Evolutionary conservation across 352 stramenopile genomes (phyloP).

Genomic region (Globisporangium iwayamae): DNA sequence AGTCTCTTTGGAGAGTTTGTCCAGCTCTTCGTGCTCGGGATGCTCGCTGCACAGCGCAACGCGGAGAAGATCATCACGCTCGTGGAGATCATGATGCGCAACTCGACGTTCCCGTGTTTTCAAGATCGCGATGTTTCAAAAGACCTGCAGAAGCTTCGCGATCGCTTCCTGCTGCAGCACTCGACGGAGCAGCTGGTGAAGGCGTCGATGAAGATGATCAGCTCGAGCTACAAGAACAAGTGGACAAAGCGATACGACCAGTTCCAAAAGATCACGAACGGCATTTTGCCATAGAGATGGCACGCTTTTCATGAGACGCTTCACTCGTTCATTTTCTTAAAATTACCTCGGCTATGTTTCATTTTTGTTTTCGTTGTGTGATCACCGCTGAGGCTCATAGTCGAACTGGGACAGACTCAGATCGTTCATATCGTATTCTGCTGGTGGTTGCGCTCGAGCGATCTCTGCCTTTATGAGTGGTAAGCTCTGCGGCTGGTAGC

Average conservation of each 20-base stretch:
- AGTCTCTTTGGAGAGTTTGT: slow-evolving; percentile 69
- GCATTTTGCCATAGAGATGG: slow-evolving; percentile 60
- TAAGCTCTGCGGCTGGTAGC: slow-evolving; percentile 12
- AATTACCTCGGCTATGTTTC: not conserved
- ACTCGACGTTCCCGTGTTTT: slow-evolving; percentile 78
- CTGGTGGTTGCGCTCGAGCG: not conserved
- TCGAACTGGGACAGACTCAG: slow-evolving; percentile 85
- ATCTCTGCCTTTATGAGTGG: slow-evolving; percentile 25
- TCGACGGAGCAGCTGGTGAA: slow-evolving; percentile 70
- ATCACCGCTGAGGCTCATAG: slow-evolving; percentile 45
- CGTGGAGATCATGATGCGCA: slow-evolving; percentile 83
- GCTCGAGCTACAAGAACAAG: slow-evolving; percentile 91
- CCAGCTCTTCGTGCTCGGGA: slow-evolving; percentile 49
- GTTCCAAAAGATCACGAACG: slow-evolving; percentile 92
- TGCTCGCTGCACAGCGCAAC: slow-evolving; percentile 53
- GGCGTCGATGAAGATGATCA: slow-evolving; percentile 83
- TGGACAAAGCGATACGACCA: slow-evolving; percentile 93
- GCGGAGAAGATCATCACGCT: slow-evolving; percentile 64
- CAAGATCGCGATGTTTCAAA: slow-evolving; percentile 87
- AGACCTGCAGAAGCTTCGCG: slow-evolving; percentile 66
- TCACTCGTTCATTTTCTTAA: not conserved
- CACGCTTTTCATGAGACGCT: not conserved
- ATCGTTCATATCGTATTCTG: slow-evolving; percentile 71
- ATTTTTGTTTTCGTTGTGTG: too few species aligned
- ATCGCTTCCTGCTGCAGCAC: slow-evolving; percentile 54